Percentiles rank a stretch among this genome's conserved stretches.
phyloP scores from a whole-genome alignment of 164 flowering plant genomes.

The Tetrastigma voinierianum region DNA sequence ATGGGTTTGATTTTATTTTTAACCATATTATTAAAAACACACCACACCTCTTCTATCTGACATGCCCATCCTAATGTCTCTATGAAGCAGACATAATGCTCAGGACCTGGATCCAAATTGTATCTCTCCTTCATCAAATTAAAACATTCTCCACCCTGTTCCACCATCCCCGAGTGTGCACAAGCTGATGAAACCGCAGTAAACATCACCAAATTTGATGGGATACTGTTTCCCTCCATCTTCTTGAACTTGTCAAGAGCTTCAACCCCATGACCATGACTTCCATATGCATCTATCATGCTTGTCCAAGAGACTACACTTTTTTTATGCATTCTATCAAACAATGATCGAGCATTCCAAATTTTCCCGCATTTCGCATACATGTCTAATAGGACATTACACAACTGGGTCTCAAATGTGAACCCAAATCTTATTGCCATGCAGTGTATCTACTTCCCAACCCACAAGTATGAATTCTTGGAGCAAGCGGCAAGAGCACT shows the following conservation, averaged over 20 bases:
- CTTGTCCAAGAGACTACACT: constrained; percentile 54
- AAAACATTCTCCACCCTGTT: constrained; percentile 41
- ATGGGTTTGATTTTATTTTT: constrained; percentile 19
- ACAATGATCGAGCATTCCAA: constrained; percentile 24
- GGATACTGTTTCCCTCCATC: constrained; percentile 30
- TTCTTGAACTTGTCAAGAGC: constrained; percentile 40
- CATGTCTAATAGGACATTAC: constrained; percentile 50
- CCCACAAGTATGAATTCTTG: constrained; percentile 36
- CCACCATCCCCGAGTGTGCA: constrained; percentile 54
- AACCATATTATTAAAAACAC: constrained; percentile 31
- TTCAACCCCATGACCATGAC: constrained; percentile 45
- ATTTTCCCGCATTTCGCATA: constrained; percentile 55
- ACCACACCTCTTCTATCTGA: constrained; percentile 45
- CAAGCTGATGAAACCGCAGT: constrained; percentile 57
- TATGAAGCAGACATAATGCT: constrained; percentile 56
- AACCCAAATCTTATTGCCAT: constrained; percentile 42
- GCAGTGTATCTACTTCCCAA: constrained; percentile 52
- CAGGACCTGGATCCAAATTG: constrained; percentile 35
- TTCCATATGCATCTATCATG: constrained; percentile 49
- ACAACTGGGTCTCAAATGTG: constrained; percentile 35
- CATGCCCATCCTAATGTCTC: constrained; percentile 53
- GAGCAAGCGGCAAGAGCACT: constrained; percentile 55
- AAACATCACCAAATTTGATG: constrained; percentile 50
- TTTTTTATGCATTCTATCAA: constrained; percentile 29
- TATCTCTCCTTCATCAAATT: constrained; percentile 27